Conservation (phyloP, 176 grass and related monocot species). For the Melocanna baccifera region DNA sequence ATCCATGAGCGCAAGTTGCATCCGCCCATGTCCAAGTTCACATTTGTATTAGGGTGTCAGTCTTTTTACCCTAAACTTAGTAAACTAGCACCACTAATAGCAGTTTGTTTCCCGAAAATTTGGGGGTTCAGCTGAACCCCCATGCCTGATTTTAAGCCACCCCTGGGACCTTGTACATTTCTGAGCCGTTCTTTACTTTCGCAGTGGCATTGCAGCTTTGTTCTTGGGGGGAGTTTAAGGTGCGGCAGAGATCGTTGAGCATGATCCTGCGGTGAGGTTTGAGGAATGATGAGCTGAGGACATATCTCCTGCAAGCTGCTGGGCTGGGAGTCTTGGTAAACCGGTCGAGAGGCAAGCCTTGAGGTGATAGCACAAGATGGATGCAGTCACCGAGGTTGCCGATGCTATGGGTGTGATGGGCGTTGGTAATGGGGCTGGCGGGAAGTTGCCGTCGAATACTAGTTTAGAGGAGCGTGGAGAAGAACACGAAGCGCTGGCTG, state of each 20-base stretch:
- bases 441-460: constrained; percentile 12
- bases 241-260: not conserved
- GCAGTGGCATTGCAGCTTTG: not conserved
- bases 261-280: constrained; percentile 13
- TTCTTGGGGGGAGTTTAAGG: not conserved
- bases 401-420: constrained; percentile 24
- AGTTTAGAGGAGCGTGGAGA: not conserved
- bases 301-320: constrained; percentile 5
- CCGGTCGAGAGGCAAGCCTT: not conserved
- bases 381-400: not conserved
- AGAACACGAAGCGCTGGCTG: constrained; percentile 24
- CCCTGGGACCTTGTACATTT: not conserved
- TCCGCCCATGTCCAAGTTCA: too few species aligned
- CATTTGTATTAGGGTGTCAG: too few species aligned
- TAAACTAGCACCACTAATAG: too few species aligned
- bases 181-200: not conserved
- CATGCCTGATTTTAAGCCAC: too few species aligned
- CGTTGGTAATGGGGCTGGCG: constrained; percentile 11
- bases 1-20: too few species aligned
- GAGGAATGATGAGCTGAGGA: constrained; percentile 7
- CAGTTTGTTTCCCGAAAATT: too few species aligned
- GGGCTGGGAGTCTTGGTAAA: not conserved
- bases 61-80: too few species aligned
- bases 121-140: too few species aligned
- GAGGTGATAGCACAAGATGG: constrained; percentile 30